phyloP scores from a whole-genome alignment of 805 yeast species.

The Metschnikowia bowlesiae region DNA sequence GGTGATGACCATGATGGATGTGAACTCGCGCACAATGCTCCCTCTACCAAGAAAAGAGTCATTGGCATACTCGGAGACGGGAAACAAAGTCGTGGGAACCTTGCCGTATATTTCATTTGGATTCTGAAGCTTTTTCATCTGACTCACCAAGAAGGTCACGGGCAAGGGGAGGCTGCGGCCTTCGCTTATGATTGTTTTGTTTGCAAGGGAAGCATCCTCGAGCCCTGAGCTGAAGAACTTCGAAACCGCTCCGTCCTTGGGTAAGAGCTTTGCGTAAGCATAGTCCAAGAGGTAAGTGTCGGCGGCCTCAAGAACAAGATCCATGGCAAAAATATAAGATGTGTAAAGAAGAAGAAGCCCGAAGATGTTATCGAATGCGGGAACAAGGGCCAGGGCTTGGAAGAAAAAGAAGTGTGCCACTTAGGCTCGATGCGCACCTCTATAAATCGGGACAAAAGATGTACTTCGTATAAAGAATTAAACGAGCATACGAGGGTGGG shows the following conservation, averaged over 20 bases:
- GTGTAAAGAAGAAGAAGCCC: not conserved
- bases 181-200: constrained; percentile 12
- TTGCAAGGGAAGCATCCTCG: constrained; percentile 11
- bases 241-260: constrained; percentile 46
- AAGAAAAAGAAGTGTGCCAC: not conserved
- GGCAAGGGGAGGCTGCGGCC: constrained; percentile 15
- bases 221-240: constrained; percentile 13
- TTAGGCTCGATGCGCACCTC: not conserved
- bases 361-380: not conserved
- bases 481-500: constrained; percentile 14
- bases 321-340: constrained; percentile 49
- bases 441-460: not conserved
- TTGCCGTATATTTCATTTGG: constrained; percentile 53
- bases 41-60: constrained; percentile 71
- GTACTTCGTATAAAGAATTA: constrained; percentile 3
- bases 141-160: constrained; percentile 10
- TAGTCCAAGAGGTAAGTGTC: constrained; percentile 75
- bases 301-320: constrained; percentile 76
- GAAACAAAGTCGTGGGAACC: constrained; percentile 58
- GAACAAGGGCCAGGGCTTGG: not conserved
- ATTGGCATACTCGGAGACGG: constrained; percentile 51
- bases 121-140: constrained; percentile 23
- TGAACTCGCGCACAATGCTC: constrained; percentile 63
- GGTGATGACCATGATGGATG: constrained; percentile 65
- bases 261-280: constrained; percentile 65